Conservation (phyloP, 352 stramenopile species). For the Globisporangium splendens region DNA sequence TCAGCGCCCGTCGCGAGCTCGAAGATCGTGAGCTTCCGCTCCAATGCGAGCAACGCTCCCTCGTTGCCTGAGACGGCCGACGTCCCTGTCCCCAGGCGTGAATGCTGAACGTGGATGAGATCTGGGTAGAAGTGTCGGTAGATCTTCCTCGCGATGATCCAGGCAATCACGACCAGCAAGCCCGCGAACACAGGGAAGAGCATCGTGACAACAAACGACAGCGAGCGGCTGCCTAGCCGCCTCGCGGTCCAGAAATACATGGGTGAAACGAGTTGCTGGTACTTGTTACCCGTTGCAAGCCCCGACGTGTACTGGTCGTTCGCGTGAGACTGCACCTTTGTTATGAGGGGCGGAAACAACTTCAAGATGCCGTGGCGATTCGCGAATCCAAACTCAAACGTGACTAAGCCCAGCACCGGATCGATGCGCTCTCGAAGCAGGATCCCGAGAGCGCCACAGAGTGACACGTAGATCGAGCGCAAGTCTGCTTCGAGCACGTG, state of each 20-base stretch:
- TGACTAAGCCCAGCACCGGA: constrained; percentile 3
- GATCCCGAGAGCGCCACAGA: not conserved
- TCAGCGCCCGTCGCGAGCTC: constrained; percentile 4
- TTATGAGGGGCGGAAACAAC: not conserved
- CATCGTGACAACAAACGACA: not conserved
- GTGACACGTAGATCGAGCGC: constrained; percentile 7
- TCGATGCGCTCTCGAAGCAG: not conserved
- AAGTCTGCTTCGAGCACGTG: constrained; percentile 11
- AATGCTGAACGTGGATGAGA: not conserved
- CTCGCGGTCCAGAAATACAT: constrained; percentile 13
- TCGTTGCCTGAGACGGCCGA: not conserved
- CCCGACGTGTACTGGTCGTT: constrained; percentile 3
- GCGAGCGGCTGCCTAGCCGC: not conserved
- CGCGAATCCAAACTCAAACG: constrained; percentile 3
- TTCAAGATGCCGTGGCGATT: constrained; percentile 6
- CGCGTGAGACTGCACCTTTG: not conserved
- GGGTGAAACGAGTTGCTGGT: not conserved
- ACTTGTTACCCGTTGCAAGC: constrained; percentile 3
- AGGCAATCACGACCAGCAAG: not conserved
- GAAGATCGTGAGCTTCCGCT: constrained; percentile 10
- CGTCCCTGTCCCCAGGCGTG: not conserved
- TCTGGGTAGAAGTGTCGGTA: constrained; percentile 16
- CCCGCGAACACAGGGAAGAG: constrained; percentile 1
- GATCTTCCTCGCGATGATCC: constrained; percentile 16
- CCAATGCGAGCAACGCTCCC: constrained; percentile 3